Evolutionary conservation across 805 yeast species (phyloP).

Genomic region (Saccharomycopsis synnaedendra): DNA sequence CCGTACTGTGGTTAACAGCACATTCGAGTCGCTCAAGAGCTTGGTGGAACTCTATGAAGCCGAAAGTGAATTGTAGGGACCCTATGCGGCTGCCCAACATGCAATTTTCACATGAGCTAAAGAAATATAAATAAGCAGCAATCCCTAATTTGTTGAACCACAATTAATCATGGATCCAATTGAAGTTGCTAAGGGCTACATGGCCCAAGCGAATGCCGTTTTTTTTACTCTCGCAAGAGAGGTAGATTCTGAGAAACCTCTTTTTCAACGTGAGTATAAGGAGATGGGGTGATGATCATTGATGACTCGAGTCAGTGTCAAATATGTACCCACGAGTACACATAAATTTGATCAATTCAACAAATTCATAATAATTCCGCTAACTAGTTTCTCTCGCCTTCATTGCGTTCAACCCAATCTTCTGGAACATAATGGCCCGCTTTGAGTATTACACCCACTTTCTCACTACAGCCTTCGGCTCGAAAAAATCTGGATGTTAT

Average conservation of each 20-base stretch:
- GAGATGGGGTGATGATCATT: no score
- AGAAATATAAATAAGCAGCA: neutral
- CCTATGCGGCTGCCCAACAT: conserved; percentile 23
- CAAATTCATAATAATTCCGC: no score
- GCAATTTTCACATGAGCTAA: conserved; percentile 1
- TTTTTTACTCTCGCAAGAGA: conserved; percentile 19
- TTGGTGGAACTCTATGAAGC: conserved; percentile 56
- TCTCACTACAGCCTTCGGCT: conserved; percentile 63
- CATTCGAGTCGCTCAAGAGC: conserved; percentile 53
- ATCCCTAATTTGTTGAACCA: neutral
- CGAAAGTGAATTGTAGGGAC: neutral
- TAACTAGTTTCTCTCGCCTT: conserved; percentile 38
- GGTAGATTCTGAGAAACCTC: conserved; percentile 19
- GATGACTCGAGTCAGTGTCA: no score
- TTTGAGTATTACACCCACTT: conserved; percentile 65
- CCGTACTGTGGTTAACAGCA: conserved; percentile 60
- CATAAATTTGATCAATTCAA: no score
- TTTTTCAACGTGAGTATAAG: conserved; percentile 16
- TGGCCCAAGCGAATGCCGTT: neutral
- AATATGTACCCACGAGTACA: no score
- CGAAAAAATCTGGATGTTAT: conserved; percentile 74
- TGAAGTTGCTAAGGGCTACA: neutral
- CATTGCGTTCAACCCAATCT: conserved; percentile 84
- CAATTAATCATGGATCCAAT: neutral
- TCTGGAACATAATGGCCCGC: conserved; percentile 92